Evolutionary conservation across 2,329 filamentous ascomycete genomes (phyloP), one percentile per base, ranked within the genome.

Genomic region (Nemania bipapillata): DNA sequence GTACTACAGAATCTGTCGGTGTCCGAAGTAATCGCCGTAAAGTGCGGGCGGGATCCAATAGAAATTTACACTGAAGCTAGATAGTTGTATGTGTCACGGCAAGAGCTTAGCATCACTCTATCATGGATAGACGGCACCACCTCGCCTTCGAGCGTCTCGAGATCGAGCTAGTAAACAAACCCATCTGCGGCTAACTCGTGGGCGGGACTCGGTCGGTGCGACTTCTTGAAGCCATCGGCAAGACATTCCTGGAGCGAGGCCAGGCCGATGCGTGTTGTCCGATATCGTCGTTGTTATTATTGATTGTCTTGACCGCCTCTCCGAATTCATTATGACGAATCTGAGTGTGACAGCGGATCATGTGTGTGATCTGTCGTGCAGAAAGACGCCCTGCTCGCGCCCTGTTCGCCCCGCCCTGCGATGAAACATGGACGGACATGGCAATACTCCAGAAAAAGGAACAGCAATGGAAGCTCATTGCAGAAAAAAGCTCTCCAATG

Each of bases 21-120:
- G 80, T 40, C 76, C 74, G 62, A 81, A 79, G 65, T 78, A 82
- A 63, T 80, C 77, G 0, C 77, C 73, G 63, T 82, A 81, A 42
- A 77, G 73, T 8, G 76, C 76, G 73, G 9, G 76, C 76, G 9
- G 79, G 79, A 63, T 83, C 80, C 22, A 81, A 73, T 3, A 80
- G 81, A 65, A 81, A 82, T 66, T 15, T 82, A n/a, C 80, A 45
- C 76, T 80, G 70, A 80, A 80, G 56, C 74, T 74, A n/a, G n/a
- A n/a, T n/a, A n/a, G n/a, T n/a, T n/a, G 80, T 77, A 76, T 1
- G 79, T 79, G 57, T 80, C 78, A 55, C 80, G 78, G 65, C 76
- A 80, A 4, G 79, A 80, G 71, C 81, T 82, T 28, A 80, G 70
- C 24, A 80, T 72, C 5, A 79, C 75, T 45, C 80, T 77, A 32